Base-by-base conservation (phyloP, 306 rosid species). In the Glycine soja region DNA sequence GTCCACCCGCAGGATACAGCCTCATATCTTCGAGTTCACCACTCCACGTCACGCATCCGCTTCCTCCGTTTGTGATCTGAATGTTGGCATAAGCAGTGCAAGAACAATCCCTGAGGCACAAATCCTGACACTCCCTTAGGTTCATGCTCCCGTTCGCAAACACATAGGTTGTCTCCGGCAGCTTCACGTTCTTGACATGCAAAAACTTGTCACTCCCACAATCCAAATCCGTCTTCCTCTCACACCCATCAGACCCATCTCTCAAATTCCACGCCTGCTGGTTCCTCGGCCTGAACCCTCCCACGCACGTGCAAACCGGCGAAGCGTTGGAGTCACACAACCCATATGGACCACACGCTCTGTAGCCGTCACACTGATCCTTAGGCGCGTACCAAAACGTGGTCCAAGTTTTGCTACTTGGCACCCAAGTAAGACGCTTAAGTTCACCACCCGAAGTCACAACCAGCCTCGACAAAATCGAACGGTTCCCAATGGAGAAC, bases 181-280 rank as follows among this genome's bases (percentile, higher is more conserved):
- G 52, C 85, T 93, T 91, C 87, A 91, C 72, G 13, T 77, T 51
- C 87, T 74, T 6, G 82, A 90, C 0, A 4, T 0, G 68, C 83
- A 69, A 52, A 70, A 93, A 91, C 77, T 53, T 51, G 47, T 90
- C 98, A 8, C 7, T 85, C 24, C 3, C 59, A 52, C 98, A 92
- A 2, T 76, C 83, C 81, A 91, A 71, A 2, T 71, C 6, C 0
- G 80, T 85, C 3, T 82, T 85, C 82, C 98, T 90, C 71, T 82
- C 82, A 81, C 98, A 94, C 74, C 98, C 98, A 47, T 76, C 93
- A 0, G 89, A 82, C 56, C 97, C 94, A 24, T 95, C 94, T 86
- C 98, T 87, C 79, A 86, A 54, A 36, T 65, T 86, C 97, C 98
- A 95, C 0, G 92, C 93, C 40, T 82, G 77, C 50, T 16, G 46